A percentile compares a stretch with the other conserved stretches of the same genome.
Evolutionary conservation across 1,139 yeast genomes (phyloP).

Genomic region (Pichia sp.): DNA sequence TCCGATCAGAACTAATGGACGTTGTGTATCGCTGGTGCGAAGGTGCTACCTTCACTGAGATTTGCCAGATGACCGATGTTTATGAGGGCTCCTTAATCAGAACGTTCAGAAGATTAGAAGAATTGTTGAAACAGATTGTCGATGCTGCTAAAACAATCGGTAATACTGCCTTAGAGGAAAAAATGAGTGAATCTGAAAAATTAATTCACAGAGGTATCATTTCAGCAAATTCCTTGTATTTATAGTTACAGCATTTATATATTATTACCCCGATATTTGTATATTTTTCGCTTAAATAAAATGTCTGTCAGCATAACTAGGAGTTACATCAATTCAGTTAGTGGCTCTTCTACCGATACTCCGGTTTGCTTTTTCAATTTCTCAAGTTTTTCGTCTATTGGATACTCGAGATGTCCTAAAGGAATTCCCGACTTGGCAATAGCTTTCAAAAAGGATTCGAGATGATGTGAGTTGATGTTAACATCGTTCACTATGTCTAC

Average conservation of each 20-base stretch:
- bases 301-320: not conserved
- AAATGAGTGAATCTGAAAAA: slow-evolving; percentile 82
- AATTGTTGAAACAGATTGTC: slow-evolving; percentile 82
- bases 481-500: slow-evolving; percentile 12
- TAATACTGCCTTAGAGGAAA: slow-evolving; percentile 74
- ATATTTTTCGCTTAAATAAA: not conserved
- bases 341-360: slow-evolving; percentile 14
- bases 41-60: slow-evolving; percentile 93
- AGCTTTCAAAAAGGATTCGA: slow-evolving; percentile 9
- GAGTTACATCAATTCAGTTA: slow-evolving; percentile 10
- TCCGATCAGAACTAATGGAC: slow-evolving; percentile 92
- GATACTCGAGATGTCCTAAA: slow-evolving; percentile 11
- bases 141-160: slow-evolving; percentile 93
- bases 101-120: slow-evolving; percentile 91
- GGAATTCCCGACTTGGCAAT: slow-evolving; percentile 17
- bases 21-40: slow-evolving; percentile 96
- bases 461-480: not conserved
- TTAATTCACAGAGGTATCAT: slow-evolving; percentile 94
- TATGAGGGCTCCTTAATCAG: slow-evolving; percentile 95
- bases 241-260: slow-evolving; percentile 32
- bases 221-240: slow-evolving; percentile 89
- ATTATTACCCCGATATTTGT: not conserved
- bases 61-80: slow-evolving; percentile 97
- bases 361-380: not conserved
- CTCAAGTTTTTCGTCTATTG: not conserved